Percentiles rank a stretch among this genome's conserved stretches.
These are phyloP conservation scores for Zygnema cylindricum DNA, from an alignment of 139 green algal species.

Conservation along the genomic window DNA sequence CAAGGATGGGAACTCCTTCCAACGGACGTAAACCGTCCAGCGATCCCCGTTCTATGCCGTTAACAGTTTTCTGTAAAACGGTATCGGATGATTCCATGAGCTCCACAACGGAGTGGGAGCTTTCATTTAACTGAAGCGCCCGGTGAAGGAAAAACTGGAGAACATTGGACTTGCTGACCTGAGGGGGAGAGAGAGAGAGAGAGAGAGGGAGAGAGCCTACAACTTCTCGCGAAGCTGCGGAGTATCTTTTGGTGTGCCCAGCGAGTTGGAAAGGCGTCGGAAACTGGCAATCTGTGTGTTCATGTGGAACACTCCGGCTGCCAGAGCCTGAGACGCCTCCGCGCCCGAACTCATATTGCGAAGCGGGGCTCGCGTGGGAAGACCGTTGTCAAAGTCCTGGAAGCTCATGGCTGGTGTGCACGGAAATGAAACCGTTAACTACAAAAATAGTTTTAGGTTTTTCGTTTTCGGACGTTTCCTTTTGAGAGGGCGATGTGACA, in stretches of 20 bases:
- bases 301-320: slow-evolving; percentile 65
- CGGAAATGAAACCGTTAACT: too few species aligned
- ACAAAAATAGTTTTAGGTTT: too few species aligned
- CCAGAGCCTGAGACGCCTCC: slow-evolving; percentile 36
- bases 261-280: slow-evolving; percentile 53
- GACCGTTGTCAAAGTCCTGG: slow-evolving; percentile 28
- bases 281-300: slow-evolving; percentile 61
- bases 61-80: background rate
- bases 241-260: slow-evolving; percentile 66
- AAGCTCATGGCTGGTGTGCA: slow-evolving; percentile 60
- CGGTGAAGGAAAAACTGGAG: background rate
- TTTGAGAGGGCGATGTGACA: too few species aligned
- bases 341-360: background rate
- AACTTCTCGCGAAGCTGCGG: slow-evolving; percentile 53
- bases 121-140: background rate
- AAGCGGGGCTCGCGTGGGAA: slow-evolving; percentile 1
- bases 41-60: background rate
- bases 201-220: slow-evolving; percentile 25
- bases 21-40: background rate
- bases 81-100: background rate
- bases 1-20: background rate
- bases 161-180: background rate
- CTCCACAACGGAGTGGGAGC: background rate
- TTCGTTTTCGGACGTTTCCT: too few species aligned
- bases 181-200: background rate